Evolutionary conservation across 768 basidiomycete species (phyloP).

Genomic region (Coprinellus micaceus): DNA sequence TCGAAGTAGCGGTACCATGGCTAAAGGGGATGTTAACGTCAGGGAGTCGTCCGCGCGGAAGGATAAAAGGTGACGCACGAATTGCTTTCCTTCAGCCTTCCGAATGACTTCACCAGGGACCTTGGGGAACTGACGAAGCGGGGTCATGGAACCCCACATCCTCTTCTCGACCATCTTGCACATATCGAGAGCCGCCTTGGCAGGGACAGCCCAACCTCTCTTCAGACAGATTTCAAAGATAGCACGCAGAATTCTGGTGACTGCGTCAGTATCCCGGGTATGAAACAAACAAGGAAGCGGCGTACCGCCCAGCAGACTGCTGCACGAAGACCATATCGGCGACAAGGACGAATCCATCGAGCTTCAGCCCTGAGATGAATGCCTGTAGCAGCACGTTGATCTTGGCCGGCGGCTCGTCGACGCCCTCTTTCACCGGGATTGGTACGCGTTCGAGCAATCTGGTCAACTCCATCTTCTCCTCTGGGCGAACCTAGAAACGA

Average conservation of each 20-base stretch:
- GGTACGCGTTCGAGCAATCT: conserved; percentile 93
- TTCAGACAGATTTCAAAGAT: conserved; percentile 98
- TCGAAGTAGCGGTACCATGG: conserved; percentile 99
- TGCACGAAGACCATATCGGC: conserved; percentile 96
- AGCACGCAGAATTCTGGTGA: conserved; percentile 77
- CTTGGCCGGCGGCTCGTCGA: conserved; percentile 95
- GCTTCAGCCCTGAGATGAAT: conserved; percentile 89
- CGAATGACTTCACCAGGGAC: conserved; percentile 81
- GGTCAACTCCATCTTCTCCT: conserved; percentile 87
- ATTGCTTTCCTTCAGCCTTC: conserved; percentile 96
- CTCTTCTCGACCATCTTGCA: conserved; percentile 95
- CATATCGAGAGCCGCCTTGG: conserved; percentile 84
- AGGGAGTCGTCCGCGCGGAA: conserved; percentile 8
- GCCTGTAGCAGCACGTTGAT: conserved; percentile 95
- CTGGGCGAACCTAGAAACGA: conserved; percentile 22
- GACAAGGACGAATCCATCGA: conserved; percentile 78
- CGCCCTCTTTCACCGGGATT: conserved; percentile 94
- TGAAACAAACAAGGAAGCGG: neutral
- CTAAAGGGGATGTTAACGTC: conserved; percentile 28
- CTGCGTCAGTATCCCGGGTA: neutral
- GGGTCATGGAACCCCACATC: conserved; percentile 98
- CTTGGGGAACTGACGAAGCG: conserved; percentile 91
- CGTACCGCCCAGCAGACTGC: conserved; percentile 89
- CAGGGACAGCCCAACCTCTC: conserved; percentile 95
- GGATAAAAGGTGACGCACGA: conserved; percentile 42